Base-by-base conservation (phyloP, 495 filamentous ascomycete genomes). In the Xylona heveae region DNA sequence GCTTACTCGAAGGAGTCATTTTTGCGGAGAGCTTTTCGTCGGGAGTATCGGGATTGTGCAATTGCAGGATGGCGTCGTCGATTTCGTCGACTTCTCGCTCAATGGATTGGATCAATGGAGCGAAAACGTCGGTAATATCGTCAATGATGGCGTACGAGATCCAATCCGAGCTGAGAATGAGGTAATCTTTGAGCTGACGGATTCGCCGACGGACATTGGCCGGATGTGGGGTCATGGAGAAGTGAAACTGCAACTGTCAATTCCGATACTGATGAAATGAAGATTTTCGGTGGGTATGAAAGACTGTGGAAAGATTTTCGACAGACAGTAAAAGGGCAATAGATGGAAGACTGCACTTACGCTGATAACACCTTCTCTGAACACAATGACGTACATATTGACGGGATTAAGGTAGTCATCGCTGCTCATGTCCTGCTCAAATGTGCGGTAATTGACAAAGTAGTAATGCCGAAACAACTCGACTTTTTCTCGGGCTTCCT, bases 141-240 rank as follows among this genome's bases (percentile, higher is more conserved):
- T 97, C 88, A 42, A 97, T 94, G 41, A 97, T 68, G 19, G 82
- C 88, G 42, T 97, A 97, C 9, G 80, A 90, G 42, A 97, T 94
- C 88, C 88, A 97, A 50, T 97, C 88, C 0, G 84, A 81, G 38
- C 73, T 82, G 5, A 93, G 59, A 40, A 88, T 78, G 42, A 95
- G 62, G 48, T 92, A 95, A 53, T 97, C 90, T 45, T 78, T 78
- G 29, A 97, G 61, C 49, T 95, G 88, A 18, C 88, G 73, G 47
- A 97, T 82, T 16, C 88, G 72, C 18, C 84, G 67, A 15, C 88
- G 79, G 16, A 97, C 88, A 45, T 97, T 94, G 44, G 84, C 82
- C 7, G 83, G 78, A 53, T 97, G 88, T 1, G 84, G 88, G 1
- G 78, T 88, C 48, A 82, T 70, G 16, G 75, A 79, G 51, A 93